Conservation (phyloP, 306 rosid species). For the Potentilla sterilis region DNA sequence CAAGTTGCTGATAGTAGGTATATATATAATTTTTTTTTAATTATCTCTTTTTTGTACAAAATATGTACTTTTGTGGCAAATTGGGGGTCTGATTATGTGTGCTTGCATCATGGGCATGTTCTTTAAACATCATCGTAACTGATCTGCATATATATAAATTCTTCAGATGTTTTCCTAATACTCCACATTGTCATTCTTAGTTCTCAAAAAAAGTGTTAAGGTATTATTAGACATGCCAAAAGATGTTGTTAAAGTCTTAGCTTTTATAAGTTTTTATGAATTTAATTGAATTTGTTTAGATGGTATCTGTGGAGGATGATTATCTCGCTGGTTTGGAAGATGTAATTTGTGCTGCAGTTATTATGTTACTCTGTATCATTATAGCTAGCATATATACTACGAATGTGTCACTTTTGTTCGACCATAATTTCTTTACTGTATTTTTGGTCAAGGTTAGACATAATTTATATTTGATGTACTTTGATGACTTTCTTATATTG, state of each 20-base stretch:
- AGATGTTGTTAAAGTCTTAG: background rate
- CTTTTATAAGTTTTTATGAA: conserved; percentile 2
- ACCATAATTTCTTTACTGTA: too few species aligned
- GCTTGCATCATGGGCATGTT: background rate
- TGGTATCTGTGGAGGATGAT: conserved; percentile 97
- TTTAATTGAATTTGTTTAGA: conserved; percentile 42
- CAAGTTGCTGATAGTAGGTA: background rate
- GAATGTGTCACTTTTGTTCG: too few species aligned
- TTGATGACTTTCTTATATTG: too few species aligned
- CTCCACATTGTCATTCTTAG: background rate
- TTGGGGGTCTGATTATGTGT: background rate
- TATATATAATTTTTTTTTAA: background rate
- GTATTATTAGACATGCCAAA: background rate
- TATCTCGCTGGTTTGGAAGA: conserved; percentile 98
- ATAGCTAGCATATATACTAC: too few species aligned
- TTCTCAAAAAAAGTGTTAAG: background rate
- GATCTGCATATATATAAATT: background rate
- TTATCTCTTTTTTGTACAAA: background rate
- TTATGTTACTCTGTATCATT: too few species aligned
- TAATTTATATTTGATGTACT: too few species aligned
- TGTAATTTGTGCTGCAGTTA: too few species aligned
- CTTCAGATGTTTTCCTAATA: background rate
- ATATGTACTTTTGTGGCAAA: background rate
- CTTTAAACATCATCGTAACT: background rate
- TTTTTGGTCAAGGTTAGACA: too few species aligned